A percentile compares a stretch with the other conserved stretches of the same genome.
phyloP scores from a whole-genome alignment of 495 filamentous ascomycete species.

The Sordaria brevicollis region DNA sequence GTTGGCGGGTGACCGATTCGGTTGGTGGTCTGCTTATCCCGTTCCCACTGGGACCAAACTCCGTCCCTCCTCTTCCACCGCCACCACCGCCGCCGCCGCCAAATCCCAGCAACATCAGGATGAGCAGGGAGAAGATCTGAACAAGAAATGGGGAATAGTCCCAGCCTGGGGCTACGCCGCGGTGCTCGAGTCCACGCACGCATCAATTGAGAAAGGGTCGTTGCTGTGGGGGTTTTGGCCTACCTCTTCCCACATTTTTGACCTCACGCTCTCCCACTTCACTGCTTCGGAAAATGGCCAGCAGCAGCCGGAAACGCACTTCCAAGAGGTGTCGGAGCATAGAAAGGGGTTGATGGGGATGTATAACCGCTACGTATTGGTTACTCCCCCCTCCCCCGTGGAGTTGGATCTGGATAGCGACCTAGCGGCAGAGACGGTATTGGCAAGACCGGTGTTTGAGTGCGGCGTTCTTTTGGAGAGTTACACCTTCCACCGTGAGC shows the following conservation, averaged over 20 bases:
- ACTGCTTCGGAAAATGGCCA: neutral
- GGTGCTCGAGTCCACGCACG: slow-evolving; percentile 22
- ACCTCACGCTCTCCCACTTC: neutral
- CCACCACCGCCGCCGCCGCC: slow-evolving; percentile 31
- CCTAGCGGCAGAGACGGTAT: neutral
- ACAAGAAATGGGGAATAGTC: slow-evolving; percentile 29
- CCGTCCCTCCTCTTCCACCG: neutral
- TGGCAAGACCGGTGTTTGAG: neutral
- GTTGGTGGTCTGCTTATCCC: slow-evolving; percentile 21
- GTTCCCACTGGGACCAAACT: slow-evolving; percentile 14
- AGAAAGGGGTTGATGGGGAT: neutral
- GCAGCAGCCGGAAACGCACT: neutral
- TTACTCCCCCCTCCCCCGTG: neutral
- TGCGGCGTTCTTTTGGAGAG: neutral
- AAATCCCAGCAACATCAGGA: too few species aligned
- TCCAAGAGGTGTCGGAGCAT: neutral
- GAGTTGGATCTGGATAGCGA: neutral
- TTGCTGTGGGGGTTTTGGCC: slow-evolving; percentile 3
- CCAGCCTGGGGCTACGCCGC: slow-evolving; percentile 37
- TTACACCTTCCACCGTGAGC: neutral
- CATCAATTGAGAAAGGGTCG: neutral
- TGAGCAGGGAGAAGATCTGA: too few species aligned
- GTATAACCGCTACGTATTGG: slow-evolving; percentile 1
- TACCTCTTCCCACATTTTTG: neutral
- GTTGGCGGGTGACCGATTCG: slow-evolving; percentile 19